Conservation (phyloP, 768 basidiomycete species). For the Suillus variegatus region DNA sequence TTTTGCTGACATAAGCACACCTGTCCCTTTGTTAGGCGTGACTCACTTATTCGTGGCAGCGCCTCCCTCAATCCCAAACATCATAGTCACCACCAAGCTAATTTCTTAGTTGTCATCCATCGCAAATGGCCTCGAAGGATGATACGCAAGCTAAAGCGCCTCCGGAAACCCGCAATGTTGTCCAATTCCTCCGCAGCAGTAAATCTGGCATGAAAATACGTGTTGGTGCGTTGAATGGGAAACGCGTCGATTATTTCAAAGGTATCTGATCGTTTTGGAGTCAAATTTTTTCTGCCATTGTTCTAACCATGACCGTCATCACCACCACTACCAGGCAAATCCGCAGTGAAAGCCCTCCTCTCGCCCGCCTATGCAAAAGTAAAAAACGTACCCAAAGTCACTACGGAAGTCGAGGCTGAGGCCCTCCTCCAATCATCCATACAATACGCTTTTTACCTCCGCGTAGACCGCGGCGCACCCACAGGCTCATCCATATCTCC, state of each 20-base stretch:
- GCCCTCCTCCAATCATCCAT: slow-evolving; percentile 68
- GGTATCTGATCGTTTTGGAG: slow-evolving; percentile 45
- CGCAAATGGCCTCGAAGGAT: slow-evolving; percentile 49
- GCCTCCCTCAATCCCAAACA: not conserved
- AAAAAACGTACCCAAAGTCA: slow-evolving; percentile 75
- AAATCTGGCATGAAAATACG: slow-evolving; percentile 86
- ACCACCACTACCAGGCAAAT: slow-evolving; percentile 70
- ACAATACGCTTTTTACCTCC: slow-evolving; percentile 89
- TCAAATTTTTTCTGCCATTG: not conserved
- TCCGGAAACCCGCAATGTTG: slow-evolving; percentile 77
- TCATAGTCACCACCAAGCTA: not conserved
- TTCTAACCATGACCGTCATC: not conserved
- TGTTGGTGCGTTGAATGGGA: slow-evolving; percentile 90
- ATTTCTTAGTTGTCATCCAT: not conserved
- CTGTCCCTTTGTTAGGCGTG: not conserved
- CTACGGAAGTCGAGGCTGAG: slow-evolving; percentile 74
- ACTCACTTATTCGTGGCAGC: not conserved
- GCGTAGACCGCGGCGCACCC: slow-evolving; percentile 73
- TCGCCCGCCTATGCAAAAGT: slow-evolving; percentile 91
- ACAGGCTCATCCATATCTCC: slow-evolving; percentile 58
- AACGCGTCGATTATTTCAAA: slow-evolving; percentile 97
- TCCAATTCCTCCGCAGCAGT: slow-evolving; percentile 84
- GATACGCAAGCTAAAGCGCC: slow-evolving; percentile 77
- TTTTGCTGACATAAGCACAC: not conserved
- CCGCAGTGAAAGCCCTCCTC: slow-evolving; percentile 88